Evolutionary conservation across 2,329 filamentous ascomycete genomes (phyloP), one percentile per base, ranked within the genome.

Genomic region (Aspergillus latus): DNA sequence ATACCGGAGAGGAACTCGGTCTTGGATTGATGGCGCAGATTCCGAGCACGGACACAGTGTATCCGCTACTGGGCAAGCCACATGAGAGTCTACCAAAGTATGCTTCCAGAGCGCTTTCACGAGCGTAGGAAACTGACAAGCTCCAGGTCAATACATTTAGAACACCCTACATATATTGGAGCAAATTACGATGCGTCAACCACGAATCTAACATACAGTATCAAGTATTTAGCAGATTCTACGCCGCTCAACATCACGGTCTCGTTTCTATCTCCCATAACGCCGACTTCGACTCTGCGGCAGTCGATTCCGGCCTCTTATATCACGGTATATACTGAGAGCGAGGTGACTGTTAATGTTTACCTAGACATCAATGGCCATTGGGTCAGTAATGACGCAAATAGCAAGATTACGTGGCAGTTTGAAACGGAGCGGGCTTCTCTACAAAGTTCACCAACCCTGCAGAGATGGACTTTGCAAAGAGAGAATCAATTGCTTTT

Each of bases 221-320:
- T 89, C 55, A 81, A 81, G 7, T 72, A 79, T 4, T 72, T 78
- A 2, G 59, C 64, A 8, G 15, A 59, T 6, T 50, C 58, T 67
- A 74, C 46, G 30, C 72, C 78, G 15, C 69, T 82, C 32, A 79
- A 86, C 55, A 76, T 88, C 52, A 80, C 79, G 2, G 71, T 88
- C 32, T 88, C 85, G 7, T 88, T 83, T 61, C 77, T 92, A 49
- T 92, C 89, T 6, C 89, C 89, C 3, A 88, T 94, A 49, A 93
- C 89, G 0, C 89, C 89, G 1, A 89, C 88, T 1, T 92, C 89
- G 54, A 92, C 89, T 45, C 78, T 92, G 65, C 83, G 89, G 61
- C 89, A 93, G 76, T 86, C 88, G 13, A 83, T 94, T 32, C 91
- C 91, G n/a, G 90, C 90, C 9, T 86, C 87, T 28, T 95, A 95